Percentiles rank a stretch among this genome's conserved stretches.
phyloP scores from a whole-genome alignment of 2,329 filamentous ascomycete species.

The Trichoderma semiorbis region DNA sequence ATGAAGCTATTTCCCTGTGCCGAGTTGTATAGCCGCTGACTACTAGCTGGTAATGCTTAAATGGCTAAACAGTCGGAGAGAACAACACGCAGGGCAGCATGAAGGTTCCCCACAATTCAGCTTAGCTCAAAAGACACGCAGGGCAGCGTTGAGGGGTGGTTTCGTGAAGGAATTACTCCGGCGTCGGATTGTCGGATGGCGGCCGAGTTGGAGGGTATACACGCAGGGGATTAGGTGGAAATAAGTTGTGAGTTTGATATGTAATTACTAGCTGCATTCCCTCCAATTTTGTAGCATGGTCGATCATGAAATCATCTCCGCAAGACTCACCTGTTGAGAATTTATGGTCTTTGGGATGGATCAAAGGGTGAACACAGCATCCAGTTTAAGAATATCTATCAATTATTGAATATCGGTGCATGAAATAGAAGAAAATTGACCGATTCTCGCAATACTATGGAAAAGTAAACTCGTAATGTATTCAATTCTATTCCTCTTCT shows the following conservation, averaged over 20 bases:
- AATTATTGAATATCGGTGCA: too few relatives aligned
- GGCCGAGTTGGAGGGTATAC: neutral
- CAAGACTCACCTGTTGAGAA: neutral
- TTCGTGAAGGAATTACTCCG: neutral
- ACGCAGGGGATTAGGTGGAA: neutral
- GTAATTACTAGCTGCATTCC: neutral
- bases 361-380: neutral
- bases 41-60: neutral
- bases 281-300: neutral
- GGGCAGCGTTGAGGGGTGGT: neutral
- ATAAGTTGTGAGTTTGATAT: neutral
- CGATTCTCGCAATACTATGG: neutral
- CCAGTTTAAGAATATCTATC: neutral
- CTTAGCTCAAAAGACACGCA: neutral
- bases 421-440: accelerated
- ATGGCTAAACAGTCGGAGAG: neutral
- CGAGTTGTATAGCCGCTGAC: neutral
- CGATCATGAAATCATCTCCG: neutral
- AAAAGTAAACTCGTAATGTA: neutral
- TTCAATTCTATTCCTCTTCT: neutral
- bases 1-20: neutral
- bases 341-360: neutral
- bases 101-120: neutral
- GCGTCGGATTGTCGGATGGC: neutral
- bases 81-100: conserved; percentile 4